phyloP scores from a whole-genome alignment of 192 early-diverging fungal genomes.

The Coemansia sp. region DNA sequence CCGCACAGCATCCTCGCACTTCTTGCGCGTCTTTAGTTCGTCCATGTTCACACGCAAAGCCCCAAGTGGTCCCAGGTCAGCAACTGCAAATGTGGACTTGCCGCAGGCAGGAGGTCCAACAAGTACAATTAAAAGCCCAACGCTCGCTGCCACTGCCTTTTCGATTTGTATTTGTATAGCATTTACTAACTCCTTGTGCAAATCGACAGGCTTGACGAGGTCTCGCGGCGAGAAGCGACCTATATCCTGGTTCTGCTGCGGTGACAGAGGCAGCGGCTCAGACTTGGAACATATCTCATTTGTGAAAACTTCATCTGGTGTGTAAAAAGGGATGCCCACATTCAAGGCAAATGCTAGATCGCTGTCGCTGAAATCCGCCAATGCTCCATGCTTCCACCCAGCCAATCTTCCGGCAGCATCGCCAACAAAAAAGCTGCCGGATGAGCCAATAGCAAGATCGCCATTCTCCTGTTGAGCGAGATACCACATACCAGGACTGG shows the following conservation, averaged over 20 bases:
- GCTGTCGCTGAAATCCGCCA: conserved; percentile 78
- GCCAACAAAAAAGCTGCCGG: conserved; percentile 79
- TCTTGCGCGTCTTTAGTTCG: conserved; percentile 70
- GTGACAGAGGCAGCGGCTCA: conserved; percentile 28
- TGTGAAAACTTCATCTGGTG: conserved; percentile 80
- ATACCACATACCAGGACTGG: conserved; percentile 47
- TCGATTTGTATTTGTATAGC: conserved; percentile 25
- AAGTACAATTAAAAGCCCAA: conserved; percentile 61
- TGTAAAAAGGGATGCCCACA: conserved; percentile 68
- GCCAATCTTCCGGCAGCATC: conserved; percentile 86
- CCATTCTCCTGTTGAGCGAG: conserved; percentile 35
- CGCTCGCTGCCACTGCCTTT: conserved; percentile 32
- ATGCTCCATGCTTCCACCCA: conserved; percentile 59
- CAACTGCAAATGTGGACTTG: conserved; percentile 71
- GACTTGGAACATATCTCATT: conserved; percentile 34
- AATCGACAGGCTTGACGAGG: not conserved
- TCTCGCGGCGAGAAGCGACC: conserved; percentile 12
- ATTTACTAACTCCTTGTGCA: conserved; percentile 11
- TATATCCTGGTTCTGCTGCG: conserved; percentile 8
- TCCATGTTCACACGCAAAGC: conserved; percentile 85
- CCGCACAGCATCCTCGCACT: conserved; percentile 63
- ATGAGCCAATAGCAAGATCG: conserved; percentile 50
- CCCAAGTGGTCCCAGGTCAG: conserved; percentile 61
- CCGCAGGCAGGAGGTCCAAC: conserved; percentile 85
- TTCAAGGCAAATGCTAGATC: conserved; percentile 87